phyloP scores from a whole-genome alignment of 768 basidiomycete genomes.

The Mycena vitilis region DNA sequence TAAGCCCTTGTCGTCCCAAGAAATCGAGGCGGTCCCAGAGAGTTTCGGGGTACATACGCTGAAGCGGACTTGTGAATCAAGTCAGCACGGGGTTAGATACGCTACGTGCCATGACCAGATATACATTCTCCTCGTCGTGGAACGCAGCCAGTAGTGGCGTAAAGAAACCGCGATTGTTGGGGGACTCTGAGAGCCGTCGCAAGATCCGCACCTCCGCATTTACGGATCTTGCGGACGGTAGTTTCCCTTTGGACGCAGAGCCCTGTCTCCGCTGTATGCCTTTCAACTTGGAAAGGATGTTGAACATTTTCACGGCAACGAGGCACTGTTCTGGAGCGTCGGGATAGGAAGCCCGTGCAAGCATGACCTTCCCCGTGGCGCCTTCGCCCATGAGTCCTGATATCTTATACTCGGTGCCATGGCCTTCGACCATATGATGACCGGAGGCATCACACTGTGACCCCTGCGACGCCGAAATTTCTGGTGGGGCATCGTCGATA shows the following conservation, averaged over 20 bases:
- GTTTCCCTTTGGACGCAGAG: neutral
- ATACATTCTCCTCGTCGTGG: neutral
- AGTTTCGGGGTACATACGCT: neutral
- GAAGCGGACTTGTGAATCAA: neutral
- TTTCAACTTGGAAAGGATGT: neutral
- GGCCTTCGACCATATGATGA: neutral
- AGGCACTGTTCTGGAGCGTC: neutral
- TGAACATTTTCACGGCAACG: neutral
- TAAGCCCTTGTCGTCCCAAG: neutral
- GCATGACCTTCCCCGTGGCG: neutral
- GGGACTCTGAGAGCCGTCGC: neutral
- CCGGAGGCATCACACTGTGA: neutral
- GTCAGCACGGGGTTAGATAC: neutral
- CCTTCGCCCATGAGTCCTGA: neutral
- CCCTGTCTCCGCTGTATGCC: neutral
- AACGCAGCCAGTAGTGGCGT: neutral
- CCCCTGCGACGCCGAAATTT: neutral
- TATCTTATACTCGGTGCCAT: neutral
- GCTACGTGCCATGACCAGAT: neutral
- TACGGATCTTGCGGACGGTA: neutral
- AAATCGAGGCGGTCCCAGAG: neutral
- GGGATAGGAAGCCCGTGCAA: neutral
- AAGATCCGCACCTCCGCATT: neutral
- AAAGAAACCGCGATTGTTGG: neutral
- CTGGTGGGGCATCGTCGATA: neutral